Percentiles rank a stretch among this genome's conserved stretches.
These are phyloP conservation scores for Eucalyptus erythrocorys DNA, from an alignment of 345 rosid species.

Conservation along the genomic window DNA sequence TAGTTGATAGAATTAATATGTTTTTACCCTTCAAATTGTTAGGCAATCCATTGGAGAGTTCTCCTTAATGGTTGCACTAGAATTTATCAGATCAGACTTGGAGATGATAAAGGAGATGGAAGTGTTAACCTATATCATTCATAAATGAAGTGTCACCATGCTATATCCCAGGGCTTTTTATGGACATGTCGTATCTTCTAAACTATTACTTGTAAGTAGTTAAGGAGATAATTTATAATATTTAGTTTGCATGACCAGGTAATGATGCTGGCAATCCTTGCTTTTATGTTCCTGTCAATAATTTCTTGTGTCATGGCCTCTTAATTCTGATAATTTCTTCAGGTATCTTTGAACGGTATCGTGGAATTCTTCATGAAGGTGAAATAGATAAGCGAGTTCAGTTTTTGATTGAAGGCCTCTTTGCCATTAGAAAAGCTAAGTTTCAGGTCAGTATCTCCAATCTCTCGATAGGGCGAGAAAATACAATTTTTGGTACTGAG, in stretches of 20 bases:
- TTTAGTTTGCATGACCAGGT: neutral
- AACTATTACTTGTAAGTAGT: neutral
- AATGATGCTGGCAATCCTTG: neutral
- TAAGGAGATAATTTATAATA: neutral
- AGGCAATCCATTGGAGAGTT: neutral
- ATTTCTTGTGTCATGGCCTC: neutral
- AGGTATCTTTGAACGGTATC: slow-evolving; percentile 93
- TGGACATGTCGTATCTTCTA: neutral
- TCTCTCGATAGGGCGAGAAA: neutral
- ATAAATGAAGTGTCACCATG: neutral
- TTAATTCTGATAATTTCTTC: slow-evolving; percentile 2
- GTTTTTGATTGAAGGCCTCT: slow-evolving; percentile 77
- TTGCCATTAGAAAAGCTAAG: slow-evolving; percentile 69
- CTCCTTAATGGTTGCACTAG: neutral
- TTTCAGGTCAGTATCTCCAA: slow-evolving; percentile 44
- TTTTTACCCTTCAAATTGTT: neutral
- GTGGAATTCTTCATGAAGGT: slow-evolving; percentile 94
- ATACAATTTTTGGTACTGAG: neutral
- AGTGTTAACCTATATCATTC: neutral
- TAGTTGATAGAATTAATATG: neutral
- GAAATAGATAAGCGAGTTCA: slow-evolving; percentile 93
- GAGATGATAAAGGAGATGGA: neutral
- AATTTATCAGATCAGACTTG: neutral
- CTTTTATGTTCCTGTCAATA: neutral
- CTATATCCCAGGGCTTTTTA: neutral